A percentile compares a stretch with the other conserved stretches of the same genome.
phyloP scores from a whole-genome alignment of 352 stramenopile genomes.

The Phytophthora chlamydospora region DNA sequence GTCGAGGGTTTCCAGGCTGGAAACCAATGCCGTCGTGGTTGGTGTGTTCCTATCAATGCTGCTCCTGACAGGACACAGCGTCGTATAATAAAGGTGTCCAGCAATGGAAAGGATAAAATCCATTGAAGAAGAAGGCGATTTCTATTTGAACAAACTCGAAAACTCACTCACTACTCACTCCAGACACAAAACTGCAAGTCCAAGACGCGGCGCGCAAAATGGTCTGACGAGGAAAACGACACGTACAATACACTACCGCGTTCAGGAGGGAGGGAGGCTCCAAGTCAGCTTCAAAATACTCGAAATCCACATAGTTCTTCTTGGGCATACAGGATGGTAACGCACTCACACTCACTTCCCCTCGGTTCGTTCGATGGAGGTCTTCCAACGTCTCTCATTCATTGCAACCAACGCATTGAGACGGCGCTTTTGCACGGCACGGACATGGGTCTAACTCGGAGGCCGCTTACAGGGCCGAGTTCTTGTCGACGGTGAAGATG shows the following conservation, averaged over 20 bases:
- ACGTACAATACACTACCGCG: conserved; percentile 36
- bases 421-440: conserved; percentile 32
- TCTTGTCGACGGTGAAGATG: conserved; percentile 85
- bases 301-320: conserved; percentile 40
- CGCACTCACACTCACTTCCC: conserved; percentile 41
- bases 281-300: conserved; percentile 41
- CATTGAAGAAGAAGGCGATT: conserved; percentile 30
- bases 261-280: conserved; percentile 25
- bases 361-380: conserved; percentile 31
- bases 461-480: conserved; percentile 67
- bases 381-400: conserved; percentile 42
- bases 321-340: conserved; percentile 41
- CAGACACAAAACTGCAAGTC: conserved; percentile 25
- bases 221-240: conserved; percentile 30
- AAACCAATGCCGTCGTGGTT: not conserved
- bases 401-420: conserved; percentile 39
- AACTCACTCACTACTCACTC: conserved; percentile 42
- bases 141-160: conserved; percentile 48
- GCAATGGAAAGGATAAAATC: not conserved
- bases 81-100: not conserved
- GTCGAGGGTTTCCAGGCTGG: conserved; percentile 1
- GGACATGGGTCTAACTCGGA: conserved; percentile 22
- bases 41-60: conserved; percentile 6
- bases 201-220: conserved; percentile 30
- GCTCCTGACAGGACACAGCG: conserved; percentile 4